Base-by-base conservation (phyloP, 352 stramenopile species). In the Labyrinthula sp. region DNA sequence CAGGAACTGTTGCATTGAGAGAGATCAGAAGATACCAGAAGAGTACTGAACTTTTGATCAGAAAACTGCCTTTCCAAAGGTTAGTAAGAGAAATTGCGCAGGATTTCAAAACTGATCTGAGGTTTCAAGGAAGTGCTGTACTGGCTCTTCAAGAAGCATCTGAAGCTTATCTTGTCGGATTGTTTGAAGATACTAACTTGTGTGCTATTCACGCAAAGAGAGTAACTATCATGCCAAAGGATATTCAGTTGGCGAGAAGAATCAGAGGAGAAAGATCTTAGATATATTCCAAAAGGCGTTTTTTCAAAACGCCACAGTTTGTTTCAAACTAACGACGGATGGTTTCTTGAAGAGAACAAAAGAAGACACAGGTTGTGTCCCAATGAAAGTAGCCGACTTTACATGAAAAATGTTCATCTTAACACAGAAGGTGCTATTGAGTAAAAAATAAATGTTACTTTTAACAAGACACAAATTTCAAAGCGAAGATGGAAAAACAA, bases 111-210 rank as follows among this genome's bases (percentile, higher is more conserved):
- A 90, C 75, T 15, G 85, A 94, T 65, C 67, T 93, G 56, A 77
- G 82, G 40, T 94, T 94, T 69, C 83, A 95, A 71, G 77, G 66
- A 37, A 90, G 82, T 31, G 83, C 86, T 30, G 77, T 89, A 38
- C 61, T 89, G 40, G 77, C 77, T 27, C 67, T 89, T 22, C 77
- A 91, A 68, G 77, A 90, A 61, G 75, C 79, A 25, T 70, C 76
- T 15, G 76, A 87, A 59, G 75, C 74, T 15, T 87, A 89, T 63
- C 69, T 89, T 14, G 75, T 87, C 14, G 75, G 73, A 35, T 68
- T 89, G 30, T 87, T 89, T 39, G 77, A 89, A 55, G 75, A 87
- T 64, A 84, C 74, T 22, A 89, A 89, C 65, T 57, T 86, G 40
- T 85, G 75, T 57, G 75, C 75, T 45, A 87, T 89, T 56, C 77